Base-by-base conservation (phyloP, 345 rosid genomes). In the Eucalyptus curtisii region DNA sequence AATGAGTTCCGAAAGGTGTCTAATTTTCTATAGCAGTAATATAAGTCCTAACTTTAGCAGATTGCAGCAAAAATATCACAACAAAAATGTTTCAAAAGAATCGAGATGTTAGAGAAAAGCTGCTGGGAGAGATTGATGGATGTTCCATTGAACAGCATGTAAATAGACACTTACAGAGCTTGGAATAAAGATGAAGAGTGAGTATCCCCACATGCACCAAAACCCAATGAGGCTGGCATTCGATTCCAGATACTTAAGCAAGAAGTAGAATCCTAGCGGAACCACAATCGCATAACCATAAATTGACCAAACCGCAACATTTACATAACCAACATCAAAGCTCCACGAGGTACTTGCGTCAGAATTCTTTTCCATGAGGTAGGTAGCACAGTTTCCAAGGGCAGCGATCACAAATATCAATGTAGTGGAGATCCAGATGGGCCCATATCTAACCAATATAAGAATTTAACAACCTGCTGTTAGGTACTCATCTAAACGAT, bases 171-270 rank as follows among this genome's bases (percentile, higher is more conserved):
- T 95, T 95, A 98, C 99, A 37, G 96, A 91, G 90, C 91, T 91
- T n/a, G 90, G 94, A 88, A 97, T 55, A 86, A 97, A 97, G 86
- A 97, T 91, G 92, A 91, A 91, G 91, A 97, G 97, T 88, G 99
- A 98, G 92, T 98, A 97, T 57, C 99, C 99, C 99, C 99, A 96
- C 94, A 98, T 91, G 94, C 99, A 95, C 99, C 98, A 97, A 92
- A 96, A 94, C 57, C 94, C 92, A 85, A 97, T 82, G 80, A 98
- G 97, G 94, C 94, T 96, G 89, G 97, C 95, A 91, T 89, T 93
- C 88, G 97, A 94, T 90, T 97, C 99, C 93, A 97, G 92, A 89
- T 98, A 98, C 68, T 90, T 92, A 71, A 97, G 95, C 91, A 96
- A 88, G 94, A 97, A 98, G 91, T 96, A 97, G 90, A 94, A 98